These are phyloP conservation scores for Candida sanyiensis DNA, from an alignment of 805 yeast genomes.

Conservation along the genomic window DNA sequence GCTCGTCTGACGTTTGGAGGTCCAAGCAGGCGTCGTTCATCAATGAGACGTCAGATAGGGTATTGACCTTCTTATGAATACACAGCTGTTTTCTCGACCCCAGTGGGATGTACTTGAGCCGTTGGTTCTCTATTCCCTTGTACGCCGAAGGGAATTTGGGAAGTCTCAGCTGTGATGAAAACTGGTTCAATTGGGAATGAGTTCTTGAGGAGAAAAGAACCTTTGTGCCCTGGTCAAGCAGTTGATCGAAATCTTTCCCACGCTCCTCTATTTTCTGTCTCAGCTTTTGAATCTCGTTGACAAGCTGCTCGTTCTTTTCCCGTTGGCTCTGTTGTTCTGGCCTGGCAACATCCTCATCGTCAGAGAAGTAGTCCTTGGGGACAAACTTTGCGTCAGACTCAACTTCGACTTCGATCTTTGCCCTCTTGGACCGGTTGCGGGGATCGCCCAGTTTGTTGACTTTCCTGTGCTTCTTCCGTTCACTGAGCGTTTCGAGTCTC, in stretches of 20 bases:
- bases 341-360: constrained; percentile 19
- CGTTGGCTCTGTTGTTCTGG: constrained; percentile 6
- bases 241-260: constrained; percentile 15
- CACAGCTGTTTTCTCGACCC: constrained; percentile 87
- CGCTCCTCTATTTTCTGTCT: constrained; percentile 36
- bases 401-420: constrained; percentile 24
- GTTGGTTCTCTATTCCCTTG: constrained; percentile 39
- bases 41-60: constrained; percentile 40
- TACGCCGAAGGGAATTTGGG: constrained; percentile 63
- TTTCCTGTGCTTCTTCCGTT: constrained; percentile 14
- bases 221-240: constrained; percentile 34
- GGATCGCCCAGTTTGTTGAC: neutral
- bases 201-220: constrained; percentile 80
- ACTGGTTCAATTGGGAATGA: constrained; percentile 82
- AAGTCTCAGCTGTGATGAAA: constrained; percentile 61
- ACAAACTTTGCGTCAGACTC: constrained; percentile 30
- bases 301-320: constrained; percentile 31
- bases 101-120: constrained; percentile 61
- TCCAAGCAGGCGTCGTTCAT: constrained; percentile 82
- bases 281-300: constrained; percentile 44
- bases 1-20: constrained; percentile 41
- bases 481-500: constrained; percentile 28
- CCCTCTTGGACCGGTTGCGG: constrained; percentile 1
- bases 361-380: constrained; percentile 36
- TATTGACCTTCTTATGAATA: constrained; percentile 56